Conservation (phyloP, 352 stramenopile species). For the Pythium phragmitis region DNA sequence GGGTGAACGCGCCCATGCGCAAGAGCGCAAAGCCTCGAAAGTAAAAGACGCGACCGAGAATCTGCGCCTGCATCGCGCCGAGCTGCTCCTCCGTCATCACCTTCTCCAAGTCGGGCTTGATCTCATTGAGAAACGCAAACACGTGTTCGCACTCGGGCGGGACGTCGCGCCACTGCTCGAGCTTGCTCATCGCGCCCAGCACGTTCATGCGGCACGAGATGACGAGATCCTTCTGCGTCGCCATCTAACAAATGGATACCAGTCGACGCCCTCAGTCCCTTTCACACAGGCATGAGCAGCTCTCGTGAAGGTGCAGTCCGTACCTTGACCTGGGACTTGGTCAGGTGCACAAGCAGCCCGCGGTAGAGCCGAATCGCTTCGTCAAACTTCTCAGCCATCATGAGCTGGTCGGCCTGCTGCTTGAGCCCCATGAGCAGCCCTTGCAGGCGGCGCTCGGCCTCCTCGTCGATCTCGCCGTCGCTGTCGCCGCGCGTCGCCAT, state of each 20-base stretch:
- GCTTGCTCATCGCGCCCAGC: constrained; percentile 53
- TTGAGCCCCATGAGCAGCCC: constrained; percentile 48
- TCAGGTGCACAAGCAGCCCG: constrained; percentile 71
- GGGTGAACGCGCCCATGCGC: constrained; percentile 34
- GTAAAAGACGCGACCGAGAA: constrained; percentile 51
- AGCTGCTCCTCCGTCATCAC: constrained; percentile 24
- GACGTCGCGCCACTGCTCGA: constrained; percentile 51
- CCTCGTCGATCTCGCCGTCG: constrained; percentile 39
- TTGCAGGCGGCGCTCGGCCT: constrained; percentile 46
- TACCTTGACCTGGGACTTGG: constrained; percentile 62
- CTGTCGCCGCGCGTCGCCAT: constrained; percentile 23
- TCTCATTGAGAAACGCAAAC: constrained; percentile 45
- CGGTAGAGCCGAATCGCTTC: constrained; percentile 62
- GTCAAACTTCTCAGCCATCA: constrained; percentile 47
- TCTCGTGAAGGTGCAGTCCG: not conserved
- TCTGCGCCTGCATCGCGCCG: constrained; percentile 29
- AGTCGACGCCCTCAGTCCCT: not conserved
- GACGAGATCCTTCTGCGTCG: constrained; percentile 50
- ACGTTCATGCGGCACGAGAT: constrained; percentile 75
- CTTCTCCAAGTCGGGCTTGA: constrained; percentile 35
- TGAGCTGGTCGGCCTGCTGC: constrained; percentile 62
- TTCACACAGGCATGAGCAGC: constrained; percentile 6
- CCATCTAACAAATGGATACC: constrained; percentile 30
- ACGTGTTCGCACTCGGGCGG: constrained; percentile 45
- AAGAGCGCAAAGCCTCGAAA: constrained; percentile 67